A percentile compares a stretch with the other conserved stretches of the same genome.
phyloP scores from a whole-genome alignment of 768 basidiomycete genomes.

The Tubosaeta sp. region DNA sequence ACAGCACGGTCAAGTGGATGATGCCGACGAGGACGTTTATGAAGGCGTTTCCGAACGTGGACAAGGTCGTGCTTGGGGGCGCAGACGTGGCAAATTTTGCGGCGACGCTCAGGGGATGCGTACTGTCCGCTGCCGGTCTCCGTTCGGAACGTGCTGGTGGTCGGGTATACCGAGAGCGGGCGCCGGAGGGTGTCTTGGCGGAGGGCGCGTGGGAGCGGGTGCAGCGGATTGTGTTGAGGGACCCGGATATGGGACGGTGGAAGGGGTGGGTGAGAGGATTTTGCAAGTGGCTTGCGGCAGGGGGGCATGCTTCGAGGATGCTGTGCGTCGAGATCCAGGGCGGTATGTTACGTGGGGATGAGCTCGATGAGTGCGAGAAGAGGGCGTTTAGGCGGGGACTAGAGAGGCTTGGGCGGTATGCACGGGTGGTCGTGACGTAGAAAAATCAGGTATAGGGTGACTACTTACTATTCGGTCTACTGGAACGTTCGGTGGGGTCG shows the following conservation, averaged over 20 bases:
- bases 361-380: neutral
- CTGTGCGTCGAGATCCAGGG: constrained; percentile 10
- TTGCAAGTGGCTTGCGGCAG: constrained; percentile 17
- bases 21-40: constrained; percentile 16
- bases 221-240: constrained; percentile 7
- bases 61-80: constrained; percentile 14
- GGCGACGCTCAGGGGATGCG: constrained; percentile 8
- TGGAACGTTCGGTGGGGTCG: too few relatives aligned
- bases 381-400: constrained; percentile 6
- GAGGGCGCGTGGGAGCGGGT: constrained; percentile 9
- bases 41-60: constrained; percentile 13
- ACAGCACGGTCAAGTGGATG: constrained; percentile 3
- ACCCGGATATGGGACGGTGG: constrained; percentile 9
- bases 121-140: neutral
- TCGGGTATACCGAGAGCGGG: neutral
- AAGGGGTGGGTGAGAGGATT: constrained; percentile 14
- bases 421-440: constrained; percentile 1
- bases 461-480: too few relatives aligned
- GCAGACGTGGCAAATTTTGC: constrained; percentile 10
- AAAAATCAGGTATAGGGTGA: too few relatives aligned
- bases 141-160: neutral
- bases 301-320: constrained; percentile 5
- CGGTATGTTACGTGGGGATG: neutral
- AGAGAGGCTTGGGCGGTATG: constrained; percentile 9
- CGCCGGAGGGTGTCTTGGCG: neutral